Conservation (phyloP, 2,329 filamentous ascomycete species). For the Fusarium goolgardi region DNA sequence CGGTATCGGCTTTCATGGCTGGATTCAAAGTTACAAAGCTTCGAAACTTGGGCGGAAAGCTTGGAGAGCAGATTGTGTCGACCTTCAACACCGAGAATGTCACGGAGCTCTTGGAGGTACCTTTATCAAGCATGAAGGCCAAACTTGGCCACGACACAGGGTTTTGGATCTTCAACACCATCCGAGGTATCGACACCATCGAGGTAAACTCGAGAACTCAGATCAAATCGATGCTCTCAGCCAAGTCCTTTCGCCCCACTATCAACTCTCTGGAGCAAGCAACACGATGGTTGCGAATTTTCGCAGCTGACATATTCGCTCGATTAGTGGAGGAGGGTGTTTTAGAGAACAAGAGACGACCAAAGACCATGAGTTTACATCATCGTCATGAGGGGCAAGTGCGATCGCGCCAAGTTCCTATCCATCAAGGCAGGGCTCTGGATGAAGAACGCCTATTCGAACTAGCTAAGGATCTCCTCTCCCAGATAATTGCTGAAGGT, state of each 20-base stretch:
- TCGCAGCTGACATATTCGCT: constrained; percentile 89
- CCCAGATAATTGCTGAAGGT: constrained; percentile 82
- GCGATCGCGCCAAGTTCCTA: constrained; percentile 79
- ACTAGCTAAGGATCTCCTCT: constrained; percentile 79
- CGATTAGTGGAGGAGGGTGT: constrained; percentile 92
- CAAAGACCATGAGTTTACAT: constrained; percentile 86
- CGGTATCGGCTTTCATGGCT: constrained; percentile 80
- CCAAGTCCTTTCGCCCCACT: constrained; percentile 90
- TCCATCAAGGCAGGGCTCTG: constrained; percentile 79
- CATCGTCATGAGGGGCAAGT: constrained; percentile 80
- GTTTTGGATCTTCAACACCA: constrained; percentile 83
- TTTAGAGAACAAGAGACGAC: constrained; percentile 85
- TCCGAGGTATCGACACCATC: constrained; percentile 86
- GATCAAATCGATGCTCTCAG: constrained; percentile 97
- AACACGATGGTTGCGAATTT: constrained; percentile 87
- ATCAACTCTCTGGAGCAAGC: constrained; percentile 85
- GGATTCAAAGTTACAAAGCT: constrained; percentile 96
- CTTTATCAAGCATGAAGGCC: constrained; percentile 80
- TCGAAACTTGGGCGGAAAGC: constrained; percentile 91
- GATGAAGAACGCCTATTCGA: constrained; percentile 79
- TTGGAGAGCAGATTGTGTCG: constrained; percentile 87
- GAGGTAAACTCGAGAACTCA: constrained; percentile 92
- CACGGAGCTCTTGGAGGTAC: constrained; percentile 76
- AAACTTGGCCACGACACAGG: constrained; percentile 87
- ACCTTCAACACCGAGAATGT: constrained; percentile 84